These are phyloP conservation scores for Mycena albidolilacea DNA, from an alignment of 768 basidiomycete genomes.

Conservation along the genomic window DNA sequence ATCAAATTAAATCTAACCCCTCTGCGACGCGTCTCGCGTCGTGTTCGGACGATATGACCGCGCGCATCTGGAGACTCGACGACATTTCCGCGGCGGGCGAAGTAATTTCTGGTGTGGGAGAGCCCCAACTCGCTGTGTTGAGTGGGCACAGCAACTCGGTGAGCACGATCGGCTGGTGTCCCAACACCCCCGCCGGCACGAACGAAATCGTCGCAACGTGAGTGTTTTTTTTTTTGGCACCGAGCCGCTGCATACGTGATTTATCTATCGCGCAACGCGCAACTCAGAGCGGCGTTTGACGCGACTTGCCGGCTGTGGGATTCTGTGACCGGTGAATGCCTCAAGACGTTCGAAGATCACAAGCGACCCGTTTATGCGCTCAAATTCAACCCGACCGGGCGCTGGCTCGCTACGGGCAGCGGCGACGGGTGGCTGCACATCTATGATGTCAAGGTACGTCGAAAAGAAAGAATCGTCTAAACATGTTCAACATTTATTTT, in stretches of 20 bases:
- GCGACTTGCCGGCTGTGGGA: conserved; percentile 88
- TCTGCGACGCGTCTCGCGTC: conserved; percentile 80
- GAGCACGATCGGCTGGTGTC: conserved; percentile 80
- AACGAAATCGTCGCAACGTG: conserved; percentile 83
- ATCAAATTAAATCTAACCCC: conserved; percentile 80
- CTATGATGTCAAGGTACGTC: conserved; percentile 74
- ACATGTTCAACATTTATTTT: conserved; percentile 8
- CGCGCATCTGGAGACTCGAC: conserved; percentile 82
- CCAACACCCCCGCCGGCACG: conserved; percentile 58
- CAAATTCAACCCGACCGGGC: conserved; percentile 82
- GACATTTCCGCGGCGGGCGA: conserved; percentile 52
- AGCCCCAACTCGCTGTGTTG: conserved; percentile 59
- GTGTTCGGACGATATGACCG: conserved; percentile 86
- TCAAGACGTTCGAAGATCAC: conserved; percentile 81
- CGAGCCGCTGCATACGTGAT: background rate
- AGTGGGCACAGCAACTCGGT: conserved; percentile 78
- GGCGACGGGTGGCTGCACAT: conserved; percentile 85
- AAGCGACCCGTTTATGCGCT: conserved; percentile 80
- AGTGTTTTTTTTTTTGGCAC: conserved; percentile 45
- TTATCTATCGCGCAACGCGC: background rate
- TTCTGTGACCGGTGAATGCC: conserved; percentile 80
- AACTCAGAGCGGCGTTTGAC: conserved; percentile 82
- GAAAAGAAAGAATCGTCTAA: background rate
- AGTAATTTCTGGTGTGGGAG: conserved; percentile 58
- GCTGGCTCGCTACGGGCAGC: conserved; percentile 81